Evolutionary conservation across 2,329 filamentous ascomycete species (phyloP), one percentile per base, ranked within the genome.

Genomic region (Endothia cerciana): DNA sequence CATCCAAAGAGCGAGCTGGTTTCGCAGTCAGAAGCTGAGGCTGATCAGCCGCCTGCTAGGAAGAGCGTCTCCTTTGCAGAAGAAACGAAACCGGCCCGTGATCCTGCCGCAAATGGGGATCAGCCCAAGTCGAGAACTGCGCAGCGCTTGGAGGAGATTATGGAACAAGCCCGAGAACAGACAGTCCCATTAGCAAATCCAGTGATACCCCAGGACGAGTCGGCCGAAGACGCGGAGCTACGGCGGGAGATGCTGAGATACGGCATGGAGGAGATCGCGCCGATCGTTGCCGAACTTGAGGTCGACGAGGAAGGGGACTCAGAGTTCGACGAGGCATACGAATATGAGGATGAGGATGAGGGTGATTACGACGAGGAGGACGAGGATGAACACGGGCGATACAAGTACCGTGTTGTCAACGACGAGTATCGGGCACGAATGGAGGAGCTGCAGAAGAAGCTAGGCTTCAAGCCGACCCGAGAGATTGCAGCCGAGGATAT

Each of bases 221-320:
- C 90, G 0, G 82, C 86, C 15, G 93, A 97, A 70, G 94, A 97
- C 69, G 91, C 93, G 4, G 85, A 85, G 40, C 77, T 97, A 30
- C 89, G 95, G 6, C 87, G 89, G 65, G 89, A 97, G 73, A 98
- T 99, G 94, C 83, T 98, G 8, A 85, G 91, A 69, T 99, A 98
- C 74, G 90, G 92, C 68, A 84, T 97, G 77, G 89, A 90, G 55
- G 94, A 98, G 76, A 89, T 99, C 65, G 93, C 93, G 4, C 88
- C 92, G 45, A 91, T 99, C 2, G 95, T 99, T 19, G 95, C 95
- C 19, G 93, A 98, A 78, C 85, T 99, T 56, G 87, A 96, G 65
- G 77, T 98, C 1, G 92, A 97, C 69, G 89, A 94, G 47, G 63
- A 67, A 33, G 60, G 58, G 10, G 59, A 64, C 5, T 65, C 65